These are phyloP conservation scores for Gnomoniopsis smithogilvyi DNA, from an alignment of 2,329 filamentous ascomycete genomes.

Conservation along the genomic window DNA sequence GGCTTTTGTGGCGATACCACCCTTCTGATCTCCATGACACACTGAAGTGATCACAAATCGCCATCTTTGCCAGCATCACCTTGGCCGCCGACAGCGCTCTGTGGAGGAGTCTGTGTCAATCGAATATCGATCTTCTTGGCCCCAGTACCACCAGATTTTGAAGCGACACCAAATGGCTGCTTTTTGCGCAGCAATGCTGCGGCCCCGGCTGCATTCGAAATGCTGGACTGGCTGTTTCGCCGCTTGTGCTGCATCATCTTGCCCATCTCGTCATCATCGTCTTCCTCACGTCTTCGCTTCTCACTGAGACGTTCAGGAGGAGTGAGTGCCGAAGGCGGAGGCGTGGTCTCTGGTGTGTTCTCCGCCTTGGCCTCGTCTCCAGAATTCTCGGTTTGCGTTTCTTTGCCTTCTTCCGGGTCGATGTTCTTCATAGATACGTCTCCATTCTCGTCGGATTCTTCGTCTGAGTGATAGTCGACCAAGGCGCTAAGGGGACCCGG, in stretches of 20 bases:
- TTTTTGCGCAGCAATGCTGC: conserved; percentile 42
- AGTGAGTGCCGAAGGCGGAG: conserved; percentile 40
- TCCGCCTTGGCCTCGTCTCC: conserved; percentile 25
- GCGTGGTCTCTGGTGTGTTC: conserved; percentile 30
- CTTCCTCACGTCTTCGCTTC: conserved; percentile 87
- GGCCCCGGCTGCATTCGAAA: conserved; percentile 34
- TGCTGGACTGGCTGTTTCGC: conserved; percentile 54
- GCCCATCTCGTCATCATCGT: conserved; percentile 88
- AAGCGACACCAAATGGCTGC: conserved; percentile 39
- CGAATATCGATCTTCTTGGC: conserved; percentile 59
- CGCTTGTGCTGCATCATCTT: conserved; percentile 70
- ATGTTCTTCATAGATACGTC: conserved; percentile 35
- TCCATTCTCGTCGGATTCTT: conserved; percentile 68
- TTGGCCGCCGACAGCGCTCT: conserved; percentile 32
- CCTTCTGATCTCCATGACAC: background rate
- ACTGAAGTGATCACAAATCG: conserved; percentile 29
- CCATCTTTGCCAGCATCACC: conserved; percentile 36
- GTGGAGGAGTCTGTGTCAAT: conserved; percentile 43
- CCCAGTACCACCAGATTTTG: conserved; percentile 37
- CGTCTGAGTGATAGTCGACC: conserved; percentile 32
- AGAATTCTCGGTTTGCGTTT: conserved; percentile 20
- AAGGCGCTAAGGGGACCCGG: conserved; percentile 61
- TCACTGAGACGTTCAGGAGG: conserved; percentile 79
- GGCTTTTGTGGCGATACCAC: background rate
- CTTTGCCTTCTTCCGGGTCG: conserved; percentile 26